phyloP scores from a whole-genome alignment of 2,329 filamentous ascomycete genomes.

The Ilyonectria sp. region DNA sequence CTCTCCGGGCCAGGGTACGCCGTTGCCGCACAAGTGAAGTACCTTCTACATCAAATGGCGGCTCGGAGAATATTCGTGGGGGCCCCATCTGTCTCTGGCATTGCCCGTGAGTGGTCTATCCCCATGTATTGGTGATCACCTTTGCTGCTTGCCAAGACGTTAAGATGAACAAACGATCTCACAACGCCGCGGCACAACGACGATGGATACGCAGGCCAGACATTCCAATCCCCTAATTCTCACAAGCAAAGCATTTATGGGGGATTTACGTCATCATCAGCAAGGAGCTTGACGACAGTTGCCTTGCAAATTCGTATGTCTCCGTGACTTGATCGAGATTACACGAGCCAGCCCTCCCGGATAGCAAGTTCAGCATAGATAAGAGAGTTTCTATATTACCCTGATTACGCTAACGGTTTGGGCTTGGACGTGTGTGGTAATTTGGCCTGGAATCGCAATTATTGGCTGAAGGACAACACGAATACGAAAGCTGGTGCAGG shows the following conservation, averaged over 20 bases:
- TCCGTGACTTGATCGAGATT: conserved; percentile 30
- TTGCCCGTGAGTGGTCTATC: conserved; percentile 18
- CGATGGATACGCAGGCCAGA: conserved; percentile 7
- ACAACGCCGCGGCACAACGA: conserved; percentile 9
- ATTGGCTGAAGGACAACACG: too few relatives aligned
- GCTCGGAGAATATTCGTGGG: conserved; percentile 42
- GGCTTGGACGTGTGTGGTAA: conserved; percentile 37
- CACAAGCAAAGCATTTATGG: conserved; percentile 18
- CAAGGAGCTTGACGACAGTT: conserved; percentile 16
- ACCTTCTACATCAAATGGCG: conserved; percentile 23
- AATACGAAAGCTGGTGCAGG: too few relatives aligned
- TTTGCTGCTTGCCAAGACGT: conserved; percentile 14
- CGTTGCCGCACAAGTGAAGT: conserved; percentile 18
- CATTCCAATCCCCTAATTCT: conserved; percentile 3
- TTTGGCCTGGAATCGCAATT: background rate
- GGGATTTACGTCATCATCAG: background rate
- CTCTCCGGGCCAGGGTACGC: conserved; percentile 19
- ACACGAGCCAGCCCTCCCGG: conserved; percentile 21
- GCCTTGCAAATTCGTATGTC: conserved; percentile 32
- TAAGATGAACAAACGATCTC: background rate
- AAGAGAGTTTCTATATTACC: conserved; percentile 40
- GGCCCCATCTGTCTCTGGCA: conserved; percentile 32
- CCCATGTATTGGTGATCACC: background rate
- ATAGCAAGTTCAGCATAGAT: background rate
- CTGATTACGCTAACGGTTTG: conserved; percentile 39